Base-by-base conservation (phyloP, 2,329 filamentous ascomycete species). In the Cladosporium cucumerinum region DNA sequence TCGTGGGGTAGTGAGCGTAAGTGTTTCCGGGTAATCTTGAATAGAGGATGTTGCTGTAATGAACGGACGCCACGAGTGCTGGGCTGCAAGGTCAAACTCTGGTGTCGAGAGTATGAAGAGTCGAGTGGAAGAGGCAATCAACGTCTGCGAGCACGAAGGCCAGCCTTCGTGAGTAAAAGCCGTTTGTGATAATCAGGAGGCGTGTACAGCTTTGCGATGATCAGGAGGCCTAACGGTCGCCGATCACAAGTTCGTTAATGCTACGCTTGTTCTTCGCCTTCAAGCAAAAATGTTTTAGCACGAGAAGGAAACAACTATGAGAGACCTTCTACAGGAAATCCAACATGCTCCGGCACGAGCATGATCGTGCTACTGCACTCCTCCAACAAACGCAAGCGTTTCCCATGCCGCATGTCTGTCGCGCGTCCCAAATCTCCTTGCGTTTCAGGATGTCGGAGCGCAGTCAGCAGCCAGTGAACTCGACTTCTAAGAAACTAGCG, bases 201-300 rank as follows among this genome's bases (percentile, higher is more conserved):
- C 48, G 46, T 51, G 46, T 30, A 30, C 36, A 48, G 57, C 36
- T 61, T 57, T 57, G 54, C 32, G 59, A 51, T 51, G 58, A 61
- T 61, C 58, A 61, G 60, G 60, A 62, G 60, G 60, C 43, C 16
- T 48, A 62, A 62, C 60, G 60, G 58, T 51, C 58, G 60, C 21
- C 59, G 59, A 61, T 61, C 59, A 34, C 32, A 23, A 52, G 60
- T 36, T n/a, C 26, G 34, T 23, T 36, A 28, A 36, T 23, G 36
- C 46, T 18, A 26, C 25, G 36, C 34, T 58, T 11, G 28, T 12
- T 46, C 11, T 58, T 39, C 34, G 16, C 32, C 32, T 26, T 58
- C 55, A 46, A n/a, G 55, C 34, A 30, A 12, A 8, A 46, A 46
- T 21, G 39, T 46, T 43, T 28, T 54, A 32, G 48, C 23, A 51